Base-by-base conservation (phyloP, 495 filamentous ascomycete genomes). In the Cetradonia linearis region DNA sequence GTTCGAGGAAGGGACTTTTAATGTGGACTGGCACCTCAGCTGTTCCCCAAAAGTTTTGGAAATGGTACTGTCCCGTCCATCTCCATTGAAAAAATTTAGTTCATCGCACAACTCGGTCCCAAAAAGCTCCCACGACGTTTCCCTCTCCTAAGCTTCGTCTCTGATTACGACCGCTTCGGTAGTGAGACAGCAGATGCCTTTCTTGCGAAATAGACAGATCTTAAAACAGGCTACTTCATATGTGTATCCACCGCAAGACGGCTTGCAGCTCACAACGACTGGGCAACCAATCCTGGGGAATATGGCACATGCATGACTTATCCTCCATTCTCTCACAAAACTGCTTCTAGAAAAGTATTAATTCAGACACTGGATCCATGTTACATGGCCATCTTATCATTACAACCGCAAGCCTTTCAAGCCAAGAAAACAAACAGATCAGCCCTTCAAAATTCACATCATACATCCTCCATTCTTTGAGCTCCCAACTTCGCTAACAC, bases 401-500 rank as follows among this genome's bases (percentile, higher is more conserved):
- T 23, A 20, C 50, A 33, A 28, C 18, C 3, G 50, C 50, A 28
- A n/a, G 10, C 20, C 4, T 13, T 46, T n/a, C 25, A n/a, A 10
- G 5, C 10, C 31, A 28, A 11, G 34, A 14, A 1, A 42, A 38
- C 5, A 42, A 30, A 14, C 0, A 34, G 54, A 9, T 23, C 33
- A 50, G 48, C 59, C 49, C 34, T 59, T 61, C 42, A 56, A 40
- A 58, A 62, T 0, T 75, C 66, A 97, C 89, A 96, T 95, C 73
- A 95, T 74, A 70, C 94, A 98, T 18, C 88, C 93, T 63, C 88
- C 85, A 73, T 89, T 89, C 64, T 88, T 87, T 68, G 89, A 95
- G 44, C 86, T 93, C 67, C 94, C 90, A 67, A 96, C 67, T 53
- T 95, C 91, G 64, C 88, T 90, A 55, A 83, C 78, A 2, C 85